phyloP scores from a whole-genome alignment of 129 eudicot species.

The Silybum marianum region DNA sequence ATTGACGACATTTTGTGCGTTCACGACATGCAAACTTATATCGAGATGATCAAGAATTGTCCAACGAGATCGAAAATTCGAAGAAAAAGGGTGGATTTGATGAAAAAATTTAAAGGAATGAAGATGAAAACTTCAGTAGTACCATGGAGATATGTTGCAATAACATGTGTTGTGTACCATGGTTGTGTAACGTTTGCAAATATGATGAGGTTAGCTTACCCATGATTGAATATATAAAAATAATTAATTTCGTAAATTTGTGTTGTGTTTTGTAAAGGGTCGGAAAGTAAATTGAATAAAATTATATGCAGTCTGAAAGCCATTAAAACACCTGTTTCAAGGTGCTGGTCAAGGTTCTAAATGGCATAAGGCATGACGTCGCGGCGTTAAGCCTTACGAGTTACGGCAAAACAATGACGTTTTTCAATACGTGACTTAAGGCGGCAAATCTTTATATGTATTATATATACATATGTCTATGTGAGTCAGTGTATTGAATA shows the following conservation, averaged over 20 bases:
- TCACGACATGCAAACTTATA: conserved; percentile 63
- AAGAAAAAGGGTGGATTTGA: conserved; percentile 17
- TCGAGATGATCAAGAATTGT: conserved; percentile 47
- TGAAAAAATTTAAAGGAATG: conserved; percentile 34
- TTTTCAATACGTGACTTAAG: too few species aligned
- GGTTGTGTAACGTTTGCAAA: conserved; percentile 26
- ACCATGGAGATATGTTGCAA: conserved; percentile 39
- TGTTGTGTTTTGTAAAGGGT: background rate
- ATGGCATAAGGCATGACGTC: too few species aligned
- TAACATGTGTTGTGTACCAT: conserved; percentile 36
- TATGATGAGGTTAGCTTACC: conserved; percentile 18
- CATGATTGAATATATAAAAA: background rate
- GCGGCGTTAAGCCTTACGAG: too few species aligned
- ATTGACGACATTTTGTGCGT: conserved; percentile 58
- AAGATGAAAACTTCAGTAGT: conserved; percentile 2
- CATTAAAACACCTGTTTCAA: too few species aligned
- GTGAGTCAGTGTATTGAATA: too few species aligned
- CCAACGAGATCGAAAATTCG: conserved; percentile 30
- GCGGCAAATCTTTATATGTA: too few species aligned
- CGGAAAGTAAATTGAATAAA: too few species aligned
- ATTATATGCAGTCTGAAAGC: background rate
- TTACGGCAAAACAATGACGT: too few species aligned
- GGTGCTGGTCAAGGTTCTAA: too few species aligned
- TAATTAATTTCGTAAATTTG: background rate
- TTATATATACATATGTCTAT: too few species aligned